Conservation (phyloP, 192 early-diverging fungal species). For the Backusella morwellensis region DNA sequence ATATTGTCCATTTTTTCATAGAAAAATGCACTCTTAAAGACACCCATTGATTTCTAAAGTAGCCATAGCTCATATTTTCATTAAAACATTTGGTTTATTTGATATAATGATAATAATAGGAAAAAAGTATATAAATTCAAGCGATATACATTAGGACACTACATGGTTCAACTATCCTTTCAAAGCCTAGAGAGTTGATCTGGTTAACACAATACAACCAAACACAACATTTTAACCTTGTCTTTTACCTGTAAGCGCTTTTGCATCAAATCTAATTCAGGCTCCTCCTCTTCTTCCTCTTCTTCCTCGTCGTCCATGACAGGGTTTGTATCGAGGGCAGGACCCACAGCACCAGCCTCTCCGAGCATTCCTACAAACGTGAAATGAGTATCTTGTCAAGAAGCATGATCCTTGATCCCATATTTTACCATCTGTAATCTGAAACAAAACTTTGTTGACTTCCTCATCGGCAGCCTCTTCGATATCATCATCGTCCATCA, state of each 20-base stretch:
- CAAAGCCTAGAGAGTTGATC: constrained; percentile 20
- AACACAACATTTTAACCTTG: neutral
- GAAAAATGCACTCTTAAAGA: neutral
- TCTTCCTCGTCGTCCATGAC: constrained; percentile 29
- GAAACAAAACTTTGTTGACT: constrained; percentile 86
- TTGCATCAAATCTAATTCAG: constrained; percentile 83
- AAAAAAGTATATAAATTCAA: neutral
- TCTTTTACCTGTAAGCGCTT: constrained; percentile 80
- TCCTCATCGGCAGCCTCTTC: constrained; percentile 95
- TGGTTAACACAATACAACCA: neutral
- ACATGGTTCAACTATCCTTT: constrained; percentile 18
- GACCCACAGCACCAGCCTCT: constrained; percentile 58
- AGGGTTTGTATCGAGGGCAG: constrained; percentile 44
- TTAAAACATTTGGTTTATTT: neutral
- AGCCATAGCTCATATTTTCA: neutral
- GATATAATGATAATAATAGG: neutral
- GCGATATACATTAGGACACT: neutral
- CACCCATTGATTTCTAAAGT: neutral
- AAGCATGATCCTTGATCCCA: neutral
- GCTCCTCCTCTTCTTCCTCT: constrained; percentile 65
- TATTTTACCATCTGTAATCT: constrained; percentile 78
- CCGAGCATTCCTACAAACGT: constrained; percentile 47
- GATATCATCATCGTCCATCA: constrained; percentile 82
- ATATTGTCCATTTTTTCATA: no score
- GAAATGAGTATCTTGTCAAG: neutral